Evolutionary conservation across 2,329 filamentous ascomycete genomes (phyloP).

Genomic region (Byssoonygena ceratinophila): DNA sequence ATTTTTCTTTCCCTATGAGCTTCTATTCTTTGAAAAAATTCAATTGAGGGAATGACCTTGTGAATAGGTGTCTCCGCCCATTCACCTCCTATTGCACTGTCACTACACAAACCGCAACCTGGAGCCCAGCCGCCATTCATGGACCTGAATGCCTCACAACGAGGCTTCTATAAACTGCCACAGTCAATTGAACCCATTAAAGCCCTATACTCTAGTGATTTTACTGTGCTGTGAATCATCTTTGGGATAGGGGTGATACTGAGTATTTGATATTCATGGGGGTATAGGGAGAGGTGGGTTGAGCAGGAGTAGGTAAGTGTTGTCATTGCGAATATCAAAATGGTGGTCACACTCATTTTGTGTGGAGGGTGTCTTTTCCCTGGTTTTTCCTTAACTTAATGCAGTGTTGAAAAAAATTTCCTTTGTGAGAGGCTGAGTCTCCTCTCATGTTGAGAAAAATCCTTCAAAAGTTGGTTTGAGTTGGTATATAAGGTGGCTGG

Average conservation of each 20-base stretch:
- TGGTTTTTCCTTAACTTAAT: background rate
- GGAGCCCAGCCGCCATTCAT: background rate
- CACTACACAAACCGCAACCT: slow-evolving; percentile 3
- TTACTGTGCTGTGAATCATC: background rate
- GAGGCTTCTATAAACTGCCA: background rate
- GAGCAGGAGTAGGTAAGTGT: background rate
- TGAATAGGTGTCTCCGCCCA: slow-evolving; percentile 6
- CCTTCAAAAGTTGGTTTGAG: background rate
- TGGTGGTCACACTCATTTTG: background rate
- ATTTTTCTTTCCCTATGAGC: background rate
- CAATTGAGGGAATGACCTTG: background rate
- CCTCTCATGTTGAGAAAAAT: background rate
- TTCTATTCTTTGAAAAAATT: slow-evolving; percentile 3
- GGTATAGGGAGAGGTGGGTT: background rate
- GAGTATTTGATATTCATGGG: background rate
- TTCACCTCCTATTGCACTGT: slow-evolving; percentile 3
- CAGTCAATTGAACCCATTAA: background rate
- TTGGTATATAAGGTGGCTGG: background rate
- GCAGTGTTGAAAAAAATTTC: background rate
- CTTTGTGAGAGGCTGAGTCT: background rate
- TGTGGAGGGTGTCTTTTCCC: background rate
- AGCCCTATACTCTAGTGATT: background rate
- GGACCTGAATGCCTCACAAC: background rate
- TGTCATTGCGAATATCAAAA: background rate
- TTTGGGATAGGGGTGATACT: background rate